phyloP scores from a whole-genome alignment of 345 rosid genomes.

The Salix purpurea region DNA sequence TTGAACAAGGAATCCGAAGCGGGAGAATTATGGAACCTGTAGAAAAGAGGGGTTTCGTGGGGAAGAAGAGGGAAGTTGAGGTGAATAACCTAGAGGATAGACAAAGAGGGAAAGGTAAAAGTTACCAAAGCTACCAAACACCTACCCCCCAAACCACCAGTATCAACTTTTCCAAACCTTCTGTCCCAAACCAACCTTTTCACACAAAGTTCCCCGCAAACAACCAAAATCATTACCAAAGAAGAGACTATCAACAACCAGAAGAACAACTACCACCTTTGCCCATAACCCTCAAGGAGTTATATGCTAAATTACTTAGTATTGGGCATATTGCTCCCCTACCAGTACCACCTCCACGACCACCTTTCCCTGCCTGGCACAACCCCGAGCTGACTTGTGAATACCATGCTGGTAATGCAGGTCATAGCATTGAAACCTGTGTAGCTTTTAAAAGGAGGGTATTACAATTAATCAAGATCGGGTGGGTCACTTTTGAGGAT shows the following conservation, averaged over 20 bases:
- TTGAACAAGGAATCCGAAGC: too few relatives aligned
- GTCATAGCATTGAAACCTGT: neutral
- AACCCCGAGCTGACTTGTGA: neutral
- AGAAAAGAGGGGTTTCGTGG: too few relatives aligned
- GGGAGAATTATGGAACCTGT: too few relatives aligned
- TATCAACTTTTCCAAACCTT: neutral
- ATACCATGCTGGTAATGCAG: neutral
- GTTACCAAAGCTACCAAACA: too few relatives aligned
- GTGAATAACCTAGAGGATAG: too few relatives aligned
- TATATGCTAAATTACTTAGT: rapidly evolving
- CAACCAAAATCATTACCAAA: rapidly evolving
- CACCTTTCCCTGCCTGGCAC: neutral
- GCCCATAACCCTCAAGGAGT: neutral
- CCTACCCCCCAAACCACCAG: neutral
- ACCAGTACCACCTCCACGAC: rapidly evolving
- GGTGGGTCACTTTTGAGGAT: neutral
- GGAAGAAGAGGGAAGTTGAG: too few relatives aligned
- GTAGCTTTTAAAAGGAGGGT: too few relatives aligned
- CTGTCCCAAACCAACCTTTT: too few relatives aligned
- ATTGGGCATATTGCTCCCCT: neutral
- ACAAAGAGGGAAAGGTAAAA: rapidly evolving
- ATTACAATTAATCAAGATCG: too few relatives aligned
- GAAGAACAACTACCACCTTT: neutral
- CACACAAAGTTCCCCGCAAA: rapidly evolving
- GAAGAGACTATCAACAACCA: neutral